Evolutionary conservation across 192 early-diverging fungal genomes (phyloP), one percentile per base, ranked within the genome.

Genomic region (Backusella westeae): DNA sequence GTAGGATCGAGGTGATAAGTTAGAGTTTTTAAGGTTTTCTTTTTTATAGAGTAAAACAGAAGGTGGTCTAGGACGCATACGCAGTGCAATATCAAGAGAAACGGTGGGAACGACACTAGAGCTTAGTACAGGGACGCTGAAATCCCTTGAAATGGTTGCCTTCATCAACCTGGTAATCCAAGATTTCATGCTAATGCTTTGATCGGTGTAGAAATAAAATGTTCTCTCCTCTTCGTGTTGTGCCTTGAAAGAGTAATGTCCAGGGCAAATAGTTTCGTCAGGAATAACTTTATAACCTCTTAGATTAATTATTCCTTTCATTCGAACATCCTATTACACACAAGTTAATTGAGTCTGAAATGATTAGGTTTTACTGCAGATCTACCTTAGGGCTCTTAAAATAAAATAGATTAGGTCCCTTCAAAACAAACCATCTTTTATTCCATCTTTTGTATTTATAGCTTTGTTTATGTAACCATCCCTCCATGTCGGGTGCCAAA

Each of bases 91-190:
- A 34, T 88, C 80, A 12, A 90, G 73, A 7, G 87, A 77, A n/a
- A 90, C 80, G 0, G 89, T 90, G 14, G 77, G 79, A 49, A 90
- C 84, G 36, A 82, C 85, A 59, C 84, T 87, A 10, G 89, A 90
- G 3, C 87, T 87, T 15, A 88, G 74, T 4, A 90, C 85, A 23
- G 88, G 89, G 0, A 87, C 87, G 19, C 34, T 77, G 32, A 83
- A 81, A 56, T 90, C 88, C 6, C 88, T 81, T 19, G 83, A 79
- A 73, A 91, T 91, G 0, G 90, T 91, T 32, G 88, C 87, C 73
- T 91, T 91, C 81, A 90, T 87, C 69, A 91, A 69, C 1, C 86
- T 84, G 46, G 85, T 89, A 35, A 91, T 81, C 90, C 90, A 91
- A 6, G 81, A 83, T 39, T 79, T 83, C 72, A 88, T 81, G 32